Evolutionary conservation across 345 rosid genomes (phyloP).

Genomic region (Murraya koenigii): DNA sequence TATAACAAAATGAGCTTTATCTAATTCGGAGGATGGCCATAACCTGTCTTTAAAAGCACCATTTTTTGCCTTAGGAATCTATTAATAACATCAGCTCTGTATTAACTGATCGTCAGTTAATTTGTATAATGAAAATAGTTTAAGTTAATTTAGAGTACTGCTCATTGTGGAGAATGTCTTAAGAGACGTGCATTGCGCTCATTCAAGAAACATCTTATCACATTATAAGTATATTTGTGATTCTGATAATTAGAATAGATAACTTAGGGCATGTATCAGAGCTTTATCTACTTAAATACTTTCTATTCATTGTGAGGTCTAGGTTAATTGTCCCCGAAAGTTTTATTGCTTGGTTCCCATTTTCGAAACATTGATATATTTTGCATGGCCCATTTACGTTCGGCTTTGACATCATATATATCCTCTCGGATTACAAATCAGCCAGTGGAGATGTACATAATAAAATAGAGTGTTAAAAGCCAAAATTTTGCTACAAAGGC

Average conservation of each 20-base stretch:
- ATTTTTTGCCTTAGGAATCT: not conserved
- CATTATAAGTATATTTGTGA: no score
- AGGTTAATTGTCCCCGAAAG: not conserved
- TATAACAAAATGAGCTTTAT: not conserved
- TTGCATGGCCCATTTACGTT: not conserved
- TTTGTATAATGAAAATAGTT: no score
- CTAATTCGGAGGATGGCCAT: not conserved
- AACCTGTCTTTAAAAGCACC: not conserved
- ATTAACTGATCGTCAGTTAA: no score
- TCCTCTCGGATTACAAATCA: not conserved
- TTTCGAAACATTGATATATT: slow-evolving; percentile 7
- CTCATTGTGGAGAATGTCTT: no score
- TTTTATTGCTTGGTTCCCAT: slow-evolving; percentile 9
- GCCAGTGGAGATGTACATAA: not conserved
- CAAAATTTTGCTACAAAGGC: not conserved
- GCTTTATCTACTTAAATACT: no score
- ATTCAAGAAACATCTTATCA: no score
- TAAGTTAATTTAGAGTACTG: no score
- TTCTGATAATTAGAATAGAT: no score
- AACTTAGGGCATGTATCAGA: no score
- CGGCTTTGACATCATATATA: not conserved
- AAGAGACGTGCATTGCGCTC: no score
- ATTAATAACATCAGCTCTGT: no score
- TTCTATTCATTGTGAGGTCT: not conserved
- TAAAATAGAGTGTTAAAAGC: not conserved